Evolutionary conservation across 2,329 filamentous ascomycete genomes (phyloP).

Genomic region (Metarhizium album): DNA sequence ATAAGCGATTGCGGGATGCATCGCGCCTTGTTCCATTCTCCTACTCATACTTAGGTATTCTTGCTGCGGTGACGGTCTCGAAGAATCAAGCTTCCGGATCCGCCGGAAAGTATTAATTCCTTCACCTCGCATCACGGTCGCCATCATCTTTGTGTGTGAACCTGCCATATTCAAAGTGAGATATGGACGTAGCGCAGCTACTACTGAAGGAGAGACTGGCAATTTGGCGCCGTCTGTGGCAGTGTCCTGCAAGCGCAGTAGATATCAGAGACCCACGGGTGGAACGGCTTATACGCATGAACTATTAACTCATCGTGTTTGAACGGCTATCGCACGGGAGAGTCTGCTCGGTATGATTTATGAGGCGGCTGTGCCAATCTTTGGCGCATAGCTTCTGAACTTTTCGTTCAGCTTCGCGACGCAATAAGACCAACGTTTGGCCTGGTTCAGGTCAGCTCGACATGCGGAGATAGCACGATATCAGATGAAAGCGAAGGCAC

Average conservation of each 20-base stretch:
- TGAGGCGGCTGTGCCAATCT: neutral
- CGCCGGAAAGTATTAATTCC: neutral
- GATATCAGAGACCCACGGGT: neutral
- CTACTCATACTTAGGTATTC: conserved; percentile 1
- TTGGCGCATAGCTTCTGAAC: no score
- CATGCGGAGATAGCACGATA: neutral
- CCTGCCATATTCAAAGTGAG: neutral
- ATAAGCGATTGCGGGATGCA: conserved; percentile 17
- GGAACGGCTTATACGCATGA: neutral
- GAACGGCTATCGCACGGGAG: neutral
- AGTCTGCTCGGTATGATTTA: neutral
- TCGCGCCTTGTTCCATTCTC: conserved; percentile 14
- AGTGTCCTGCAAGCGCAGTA: neutral
- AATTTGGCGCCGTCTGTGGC: neutral
- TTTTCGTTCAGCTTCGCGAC: no score
- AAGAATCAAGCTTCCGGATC: conserved; percentile 1
- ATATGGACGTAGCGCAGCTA: neutral
- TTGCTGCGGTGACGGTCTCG: neutral
- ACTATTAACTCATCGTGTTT: neutral
- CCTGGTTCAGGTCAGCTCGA: no score
- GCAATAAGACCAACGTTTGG: no score
- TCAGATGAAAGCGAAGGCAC: neutral
- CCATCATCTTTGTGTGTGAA: neutral
- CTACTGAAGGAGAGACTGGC: neutral
- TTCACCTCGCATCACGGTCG: neutral